Evolutionary conservation across 2,329 filamentous ascomycete genomes (phyloP).

Genomic region (Penicillium polonicum): DNA sequence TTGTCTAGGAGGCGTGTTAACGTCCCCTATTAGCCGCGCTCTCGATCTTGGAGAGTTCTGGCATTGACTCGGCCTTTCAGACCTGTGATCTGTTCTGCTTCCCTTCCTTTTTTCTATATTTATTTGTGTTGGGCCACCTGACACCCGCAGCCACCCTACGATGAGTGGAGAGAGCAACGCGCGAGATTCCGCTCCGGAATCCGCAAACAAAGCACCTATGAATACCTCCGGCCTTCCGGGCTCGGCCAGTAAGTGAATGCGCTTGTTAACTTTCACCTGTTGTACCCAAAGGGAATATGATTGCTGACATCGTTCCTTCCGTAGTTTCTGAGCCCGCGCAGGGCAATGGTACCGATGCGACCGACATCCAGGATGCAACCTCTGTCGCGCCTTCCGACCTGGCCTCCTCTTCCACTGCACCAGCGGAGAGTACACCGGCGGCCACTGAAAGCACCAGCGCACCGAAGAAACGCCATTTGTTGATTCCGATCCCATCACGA

Average conservation of each 20-base stretch:
- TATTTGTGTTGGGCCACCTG: slow-evolving; percentile 12
- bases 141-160: slow-evolving; percentile 26
- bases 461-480: slow-evolving; percentile 40
- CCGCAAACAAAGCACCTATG: slow-evolving; percentile 34
- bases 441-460: slow-evolving; percentile 20
- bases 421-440: slow-evolving; percentile 12
- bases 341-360: slow-evolving; percentile 22
- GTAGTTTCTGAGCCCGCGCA: slow-evolving; percentile 30
- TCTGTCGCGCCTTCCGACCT: slow-evolving; percentile 20
- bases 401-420: slow-evolving; percentile 12
- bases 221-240: slow-evolving; percentile 29
- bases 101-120: slow-evolving; percentile 8
- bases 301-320: slow-evolving; percentile 17
- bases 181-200: slow-evolving; percentile 33
- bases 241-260: slow-evolving; percentile 28
- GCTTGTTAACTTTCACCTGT: slow-evolving; percentile 1
- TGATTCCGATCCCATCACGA: slow-evolving; percentile 40
- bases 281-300: neutral
- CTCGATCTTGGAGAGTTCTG: slow-evolving; percentile 8
- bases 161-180: slow-evolving; percentile 35
- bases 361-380: slow-evolving; percentile 22
- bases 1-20: slow-evolving; percentile 19
- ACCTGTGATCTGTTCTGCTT: slow-evolving; percentile 8
- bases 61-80: slow-evolving; percentile 11
- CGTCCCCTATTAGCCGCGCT: slow-evolving; percentile 16